phyloP scores from a whole-genome alignment of 306 rosid genomes.

The Casuarina glauca region DNA sequence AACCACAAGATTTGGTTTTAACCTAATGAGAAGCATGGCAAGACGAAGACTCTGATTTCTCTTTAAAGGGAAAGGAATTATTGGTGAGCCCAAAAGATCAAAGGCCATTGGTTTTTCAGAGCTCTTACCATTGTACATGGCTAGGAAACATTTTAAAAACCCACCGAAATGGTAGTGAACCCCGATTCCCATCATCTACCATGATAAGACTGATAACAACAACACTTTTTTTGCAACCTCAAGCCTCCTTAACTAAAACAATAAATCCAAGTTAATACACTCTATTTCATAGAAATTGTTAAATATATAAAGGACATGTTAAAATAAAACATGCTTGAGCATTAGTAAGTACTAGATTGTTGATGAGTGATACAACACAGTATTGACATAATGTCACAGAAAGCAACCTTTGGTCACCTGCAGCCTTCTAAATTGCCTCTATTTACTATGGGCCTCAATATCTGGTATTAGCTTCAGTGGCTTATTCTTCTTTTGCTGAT shows the following conservation, averaged over 20 bases:
- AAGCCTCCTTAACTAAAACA: background rate
- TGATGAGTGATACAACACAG: background rate
- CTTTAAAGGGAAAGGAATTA: background rate
- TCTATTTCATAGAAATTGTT: background rate
- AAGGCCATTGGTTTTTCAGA: background rate
- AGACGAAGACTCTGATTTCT: background rate
- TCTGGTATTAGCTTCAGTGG: constrained; percentile 48
- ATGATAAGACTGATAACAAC: background rate
- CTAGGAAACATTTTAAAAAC: background rate
- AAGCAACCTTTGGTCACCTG: constrained; percentile 24
- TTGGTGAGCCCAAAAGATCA: background rate
- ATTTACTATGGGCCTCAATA: constrained; percentile 63
- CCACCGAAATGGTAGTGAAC: background rate
- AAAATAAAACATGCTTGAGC: background rate
- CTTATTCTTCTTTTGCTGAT: constrained; percentile 69
- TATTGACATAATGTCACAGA: constrained; percentile 4
- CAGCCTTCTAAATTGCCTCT: constrained; percentile 26
- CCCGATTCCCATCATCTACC: background rate
- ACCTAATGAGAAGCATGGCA: background rate
- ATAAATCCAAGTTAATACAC: background rate
- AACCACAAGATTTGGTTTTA: background rate
- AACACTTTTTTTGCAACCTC: background rate
- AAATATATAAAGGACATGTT: background rate
- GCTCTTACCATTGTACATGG: background rate
- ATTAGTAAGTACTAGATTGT: background rate